phyloP scores from a whole-genome alignment of 257 asterid genomes.

The Solanum dulcamara region DNA sequence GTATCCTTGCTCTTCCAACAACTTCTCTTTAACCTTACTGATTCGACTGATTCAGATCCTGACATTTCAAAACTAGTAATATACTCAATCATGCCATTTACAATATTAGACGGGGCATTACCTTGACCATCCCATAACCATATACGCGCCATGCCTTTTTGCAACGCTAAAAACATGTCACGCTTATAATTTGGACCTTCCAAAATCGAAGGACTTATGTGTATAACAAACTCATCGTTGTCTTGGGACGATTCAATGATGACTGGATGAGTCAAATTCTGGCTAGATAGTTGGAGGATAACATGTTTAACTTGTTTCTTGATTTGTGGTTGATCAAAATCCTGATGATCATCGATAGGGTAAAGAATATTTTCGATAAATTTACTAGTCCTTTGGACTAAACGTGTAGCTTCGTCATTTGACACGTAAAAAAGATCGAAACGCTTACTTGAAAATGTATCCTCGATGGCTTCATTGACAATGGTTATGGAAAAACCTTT shows the following conservation, averaged over 20 bases:
- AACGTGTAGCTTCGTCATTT: conserved; percentile 44
- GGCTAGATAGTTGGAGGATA: conserved; percentile 16
- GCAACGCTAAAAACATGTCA: conserved; percentile 20
- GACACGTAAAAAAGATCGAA: conserved; percentile 53
- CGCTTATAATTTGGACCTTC: conserved; percentile 12
- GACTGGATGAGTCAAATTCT: conserved; percentile 12
- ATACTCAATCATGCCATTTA: conserved; percentile 49
- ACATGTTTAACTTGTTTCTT: conserved; percentile 35
- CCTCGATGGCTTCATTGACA: conserved; percentile 24
- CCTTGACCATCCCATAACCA: conserved; percentile 56
- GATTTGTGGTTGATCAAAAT: neutral
- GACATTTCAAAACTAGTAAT: neutral
- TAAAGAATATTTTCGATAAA: conserved; percentile 37
- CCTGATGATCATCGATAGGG: neutral
- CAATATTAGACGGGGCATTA: conserved; percentile 19
- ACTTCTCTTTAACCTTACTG: neutral
- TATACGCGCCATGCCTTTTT: conserved; percentile 29
- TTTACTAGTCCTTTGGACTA: conserved; percentile 31
- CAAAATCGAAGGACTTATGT: conserved; percentile 31
- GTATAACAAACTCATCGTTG: conserved; percentile 9
- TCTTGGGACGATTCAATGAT: conserved; percentile 5
- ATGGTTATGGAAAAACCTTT: conserved; percentile 50
- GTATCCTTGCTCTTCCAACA: conserved; percentile 24
- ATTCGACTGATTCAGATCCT: neutral
- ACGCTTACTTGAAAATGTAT: conserved; percentile 17